Percentiles rank a stretch among this genome's conserved stretches.
Evolutionary conservation across 768 basidiomycete genomes (phyloP).

Genomic region (Calocybe cyanea): DNA sequence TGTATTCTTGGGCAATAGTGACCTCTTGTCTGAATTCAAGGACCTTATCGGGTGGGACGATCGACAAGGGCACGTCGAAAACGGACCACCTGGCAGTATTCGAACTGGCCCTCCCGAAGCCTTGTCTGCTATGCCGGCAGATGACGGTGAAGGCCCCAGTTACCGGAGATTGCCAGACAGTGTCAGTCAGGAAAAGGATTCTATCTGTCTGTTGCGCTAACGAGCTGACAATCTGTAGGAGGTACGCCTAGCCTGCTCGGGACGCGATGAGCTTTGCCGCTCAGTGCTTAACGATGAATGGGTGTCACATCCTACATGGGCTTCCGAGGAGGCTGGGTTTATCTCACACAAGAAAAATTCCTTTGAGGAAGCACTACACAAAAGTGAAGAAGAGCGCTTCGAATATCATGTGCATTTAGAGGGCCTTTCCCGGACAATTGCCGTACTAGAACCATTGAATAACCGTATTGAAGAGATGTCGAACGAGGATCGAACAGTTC

Average conservation of each 20-base stretch:
- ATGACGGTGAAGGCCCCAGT: slow-evolving; percentile 88
- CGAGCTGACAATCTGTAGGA: slow-evolving; percentile 52
- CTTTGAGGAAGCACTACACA: slow-evolving; percentile 94
- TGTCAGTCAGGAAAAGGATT: slow-evolving; percentile 47
- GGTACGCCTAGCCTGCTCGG: slow-evolving; percentile 85
- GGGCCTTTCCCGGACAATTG: slow-evolving; percentile 85
- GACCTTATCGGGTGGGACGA: slow-evolving; percentile 81
- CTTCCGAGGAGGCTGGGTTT: slow-evolving; percentile 93
- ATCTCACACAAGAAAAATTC: slow-evolving; percentile 95
- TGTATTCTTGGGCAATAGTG: slow-evolving; percentile 77
- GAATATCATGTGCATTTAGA: slow-evolving; percentile 97
- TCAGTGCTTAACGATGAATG: slow-evolving; percentile 96
- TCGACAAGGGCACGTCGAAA: slow-evolving; percentile 51
- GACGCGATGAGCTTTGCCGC: slow-evolving; percentile 89
- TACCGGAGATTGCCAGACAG: slow-evolving; percentile 86
- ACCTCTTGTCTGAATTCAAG: slow-evolving; percentile 81
- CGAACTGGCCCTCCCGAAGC: slow-evolving; percentile 74
- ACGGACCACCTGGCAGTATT: slow-evolving; percentile 76
- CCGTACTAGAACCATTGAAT: slow-evolving; percentile 84
- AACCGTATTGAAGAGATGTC: slow-evolving; percentile 86
- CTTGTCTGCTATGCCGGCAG: slow-evolving; percentile 72
- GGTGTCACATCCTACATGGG: slow-evolving; percentile 99
- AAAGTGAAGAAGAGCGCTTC: slow-evolving; percentile 96
- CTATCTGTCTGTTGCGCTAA: slow-evolving; percentile 8
- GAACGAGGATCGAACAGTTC: slow-evolving; percentile 75